Base-by-base conservation (phyloP, 495 filamentous ascomycete species). In the Geopyxis carbonaria region DNA sequence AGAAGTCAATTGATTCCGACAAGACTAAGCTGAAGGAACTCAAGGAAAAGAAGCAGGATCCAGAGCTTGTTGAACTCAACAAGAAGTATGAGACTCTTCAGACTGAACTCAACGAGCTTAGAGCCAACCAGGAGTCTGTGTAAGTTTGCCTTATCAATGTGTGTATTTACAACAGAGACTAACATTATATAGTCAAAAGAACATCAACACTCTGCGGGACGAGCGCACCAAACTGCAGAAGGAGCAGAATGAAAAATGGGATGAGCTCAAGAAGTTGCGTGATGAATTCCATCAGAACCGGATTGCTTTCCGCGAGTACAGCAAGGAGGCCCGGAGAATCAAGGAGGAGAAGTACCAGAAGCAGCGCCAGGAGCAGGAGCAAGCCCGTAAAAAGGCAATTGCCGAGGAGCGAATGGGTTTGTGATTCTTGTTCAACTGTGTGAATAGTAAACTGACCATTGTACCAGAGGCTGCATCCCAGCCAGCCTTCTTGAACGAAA, bases 401-500 rank as follows among this genome's bases (percentile, higher is more conserved):
- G 89, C 89, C 14, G 69, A 69, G 36, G 68, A 86, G 65, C 78
- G 81, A 60, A 58, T 76, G 61, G 48, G 48, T 51, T 45, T 38
- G 48, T 41, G 24, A 13, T 15, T 13, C 24, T 23, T 18, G 23
- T 29, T 24, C 8, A n/a, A n/a, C n/a, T n/a, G n/a, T n/a, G n/a
- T n/a, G n/a, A n/a, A n/a, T n/a, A n/a, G n/a, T n/a, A n/a, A n/a
- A n/a, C n/a, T n/a, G n/a, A n/a, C n/a, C n/a, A n/a, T n/a, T n/a
- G n/a, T n/a, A 28, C 25, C 21, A 51, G 86, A 85, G 56, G 86
- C 93, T 62, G 89, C 91, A 43, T 86, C 80, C 38, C 69, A 75
- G 46, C 84, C 73, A 0, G 89, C 89, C 29, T 99, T 82, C 63
- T 64, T 78, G 31, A 82, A 92, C 42, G 82, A 95, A 64, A 91